phyloP scores from a whole-genome alignment of 768 basidiomycete species.

The Suillus americanus region DNA sequence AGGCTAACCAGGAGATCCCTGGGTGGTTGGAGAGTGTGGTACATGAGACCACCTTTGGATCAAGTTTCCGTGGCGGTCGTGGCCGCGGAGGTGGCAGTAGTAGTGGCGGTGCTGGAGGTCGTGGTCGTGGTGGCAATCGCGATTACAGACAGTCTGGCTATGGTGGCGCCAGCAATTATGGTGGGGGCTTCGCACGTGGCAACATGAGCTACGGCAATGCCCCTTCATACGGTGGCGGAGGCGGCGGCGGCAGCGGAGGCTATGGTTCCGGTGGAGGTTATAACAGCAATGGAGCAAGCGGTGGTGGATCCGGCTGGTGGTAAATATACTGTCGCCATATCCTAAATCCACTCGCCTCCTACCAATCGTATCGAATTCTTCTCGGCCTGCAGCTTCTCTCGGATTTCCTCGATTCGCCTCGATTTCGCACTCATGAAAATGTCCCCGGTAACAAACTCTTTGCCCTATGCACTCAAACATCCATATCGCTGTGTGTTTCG shows the following conservation, averaged over 20 bases:
- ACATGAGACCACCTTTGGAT: slow-evolving; percentile 75
- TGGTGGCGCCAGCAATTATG: slow-evolving; percentile 34
- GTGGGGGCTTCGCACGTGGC: slow-evolving; percentile 30
- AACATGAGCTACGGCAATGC: slow-evolving; percentile 28
- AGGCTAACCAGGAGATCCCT: slow-evolving; percentile 96
- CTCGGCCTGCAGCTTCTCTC: slow-evolving; percentile 12
- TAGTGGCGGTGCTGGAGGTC: slow-evolving; percentile 39
- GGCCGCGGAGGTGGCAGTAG: slow-evolving; percentile 60
- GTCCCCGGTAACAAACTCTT: slow-evolving; percentile 18
- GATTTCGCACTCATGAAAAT: slow-evolving; percentile 23
- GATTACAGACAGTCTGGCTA: slow-evolving; percentile 34
- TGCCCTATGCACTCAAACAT: slow-evolving; percentile 10
- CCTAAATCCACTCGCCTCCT: slow-evolving; percentile 14
- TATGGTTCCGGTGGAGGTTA: slow-evolving; percentile 39
- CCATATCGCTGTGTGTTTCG: slow-evolving; percentile 22
- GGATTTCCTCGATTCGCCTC: slow-evolving; percentile 19
- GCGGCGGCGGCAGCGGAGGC: slow-evolving; percentile 43
- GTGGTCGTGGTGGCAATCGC: slow-evolving; percentile 39
- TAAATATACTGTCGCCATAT: slow-evolving; percentile 25
- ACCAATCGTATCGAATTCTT: slow-evolving; percentile 5
- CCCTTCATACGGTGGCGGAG: slow-evolving; percentile 37
- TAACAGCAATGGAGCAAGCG: slow-evolving; percentile 20
- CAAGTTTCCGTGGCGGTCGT: slow-evolving; percentile 48
- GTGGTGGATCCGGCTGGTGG: slow-evolving; percentile 48
- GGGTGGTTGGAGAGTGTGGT: slow-evolving; percentile 86